phyloP scores from a whole-genome alignment of 23 red algal genomes.

The Chondrus crispus region DNA sequence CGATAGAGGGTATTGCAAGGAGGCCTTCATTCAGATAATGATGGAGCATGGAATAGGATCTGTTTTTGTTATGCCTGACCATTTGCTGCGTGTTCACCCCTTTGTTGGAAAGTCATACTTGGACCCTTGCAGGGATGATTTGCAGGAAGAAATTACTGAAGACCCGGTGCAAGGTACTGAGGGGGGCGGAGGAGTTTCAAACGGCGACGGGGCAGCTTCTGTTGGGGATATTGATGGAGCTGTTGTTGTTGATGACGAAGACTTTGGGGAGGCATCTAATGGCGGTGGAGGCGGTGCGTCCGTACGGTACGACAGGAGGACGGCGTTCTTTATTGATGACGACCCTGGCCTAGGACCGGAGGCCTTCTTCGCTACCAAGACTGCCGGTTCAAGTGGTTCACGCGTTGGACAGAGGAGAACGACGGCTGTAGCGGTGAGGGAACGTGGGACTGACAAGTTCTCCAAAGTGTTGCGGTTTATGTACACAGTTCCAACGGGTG shows the following conservation, averaged over 20 bases:
- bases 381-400: background rate
- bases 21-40: background rate
- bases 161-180: background rate
- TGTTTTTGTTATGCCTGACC: background rate
- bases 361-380: background rate
- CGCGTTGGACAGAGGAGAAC: background rate
- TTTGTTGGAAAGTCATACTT: background rate
- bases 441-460: conserved; percentile 17
- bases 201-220: background rate
- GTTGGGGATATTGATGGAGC: background rate
- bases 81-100: background rate
- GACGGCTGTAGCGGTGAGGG: background rate
- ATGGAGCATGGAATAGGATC: no score
- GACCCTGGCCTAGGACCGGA: background rate
- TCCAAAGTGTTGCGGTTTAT: conserved; percentile 22
- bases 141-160: background rate
- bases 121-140: background rate
- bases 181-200: background rate
- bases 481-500: conserved; percentile 9
- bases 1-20: background rate
- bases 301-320: background rate
- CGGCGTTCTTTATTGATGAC: background rate
- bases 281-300: no score
- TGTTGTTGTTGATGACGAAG: no score
- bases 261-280: no score